A percentile compares a stretch with the other conserved stretches of the same genome.
phyloP scores from a whole-genome alignment of 106 monocot genomes.

The Gastrodia elata region DNA sequence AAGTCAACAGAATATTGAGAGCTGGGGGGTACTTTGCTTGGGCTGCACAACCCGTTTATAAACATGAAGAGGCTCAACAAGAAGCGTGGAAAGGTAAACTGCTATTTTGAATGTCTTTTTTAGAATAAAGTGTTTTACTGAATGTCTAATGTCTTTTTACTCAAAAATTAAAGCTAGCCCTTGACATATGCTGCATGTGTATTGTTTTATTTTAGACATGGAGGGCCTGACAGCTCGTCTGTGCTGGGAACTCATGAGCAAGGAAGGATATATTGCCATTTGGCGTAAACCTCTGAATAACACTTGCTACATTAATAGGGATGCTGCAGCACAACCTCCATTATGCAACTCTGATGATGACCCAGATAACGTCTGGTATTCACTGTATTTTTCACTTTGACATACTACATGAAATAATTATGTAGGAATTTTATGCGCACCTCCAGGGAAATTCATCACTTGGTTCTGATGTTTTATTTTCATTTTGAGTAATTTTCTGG shows the following conservation, averaged over 20 bases:
- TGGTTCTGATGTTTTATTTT: background rate
- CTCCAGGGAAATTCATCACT: background rate
- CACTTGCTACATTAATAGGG: conserved; percentile 50
- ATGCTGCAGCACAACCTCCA: conserved; percentile 40
- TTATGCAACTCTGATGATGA: conserved; percentile 65
- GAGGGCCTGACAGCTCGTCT: conserved; percentile 69
- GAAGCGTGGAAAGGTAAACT: conserved; percentile 73
- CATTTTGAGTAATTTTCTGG: too few species aligned
- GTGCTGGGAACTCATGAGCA: conserved; percentile 87
- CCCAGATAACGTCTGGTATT: conserved; percentile 74
- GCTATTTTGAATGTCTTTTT: background rate
- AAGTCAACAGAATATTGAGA: conserved; percentile 95
- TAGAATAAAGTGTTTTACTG: background rate
- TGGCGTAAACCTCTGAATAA: conserved; percentile 87
- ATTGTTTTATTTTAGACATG: conserved; percentile 54
- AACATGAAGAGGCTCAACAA: conserved; percentile 79
- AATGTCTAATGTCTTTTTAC: background rate
- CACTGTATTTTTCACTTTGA: conserved; percentile 11
- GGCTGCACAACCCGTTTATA: conserved; percentile 97
- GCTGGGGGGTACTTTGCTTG: conserved; percentile 93
- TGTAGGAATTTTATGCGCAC: background rate
- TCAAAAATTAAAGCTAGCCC: background rate
- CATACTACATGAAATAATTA: conserved; percentile 6
- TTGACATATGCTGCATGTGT: conserved; percentile 4
- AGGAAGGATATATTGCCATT: conserved; percentile 87